Evolutionary conservation across 371 early-diverging fungal species (phyloP).

Genomic region (Mortierella sp.): DNA sequence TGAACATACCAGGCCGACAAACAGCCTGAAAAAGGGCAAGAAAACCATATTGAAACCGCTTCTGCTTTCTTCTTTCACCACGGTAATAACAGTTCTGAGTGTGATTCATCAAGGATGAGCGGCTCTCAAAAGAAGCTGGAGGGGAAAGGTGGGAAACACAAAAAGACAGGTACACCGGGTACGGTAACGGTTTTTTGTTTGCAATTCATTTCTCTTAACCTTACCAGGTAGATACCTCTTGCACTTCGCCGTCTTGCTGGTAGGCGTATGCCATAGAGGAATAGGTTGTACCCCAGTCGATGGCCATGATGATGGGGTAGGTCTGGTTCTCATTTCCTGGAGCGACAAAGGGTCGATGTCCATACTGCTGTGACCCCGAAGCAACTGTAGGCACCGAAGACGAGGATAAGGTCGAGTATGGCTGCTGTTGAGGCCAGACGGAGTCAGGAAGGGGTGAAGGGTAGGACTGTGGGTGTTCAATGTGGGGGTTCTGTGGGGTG

Average conservation of each 20-base stretch:
- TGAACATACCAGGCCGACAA: not conserved
- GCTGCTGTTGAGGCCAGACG: conserved; percentile 14
- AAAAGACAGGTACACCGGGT: not conserved
- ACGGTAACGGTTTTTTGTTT: not conserved
- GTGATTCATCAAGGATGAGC: not conserved
- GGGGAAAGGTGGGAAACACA: not conserved
- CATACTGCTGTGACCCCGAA: conserved; percentile 33
- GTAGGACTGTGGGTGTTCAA: not conserved
- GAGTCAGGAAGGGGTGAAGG: not conserved
- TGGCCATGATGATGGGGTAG: conserved; percentile 51
- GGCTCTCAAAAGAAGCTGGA: not conserved
- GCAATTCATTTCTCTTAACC: not conserved
- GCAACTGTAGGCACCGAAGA: not conserved
- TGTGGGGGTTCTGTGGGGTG: conserved; percentile 3
- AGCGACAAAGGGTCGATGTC: conserved; percentile 32
- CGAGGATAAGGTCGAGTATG: conserved; percentile 1
- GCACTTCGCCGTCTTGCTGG: conserved; percentile 47
- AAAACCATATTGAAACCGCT: not conserved
- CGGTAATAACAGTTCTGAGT: not conserved
- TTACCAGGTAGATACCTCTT: conserved; percentile 44
- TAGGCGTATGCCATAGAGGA: conserved; percentile 45
- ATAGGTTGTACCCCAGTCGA: conserved; percentile 49
- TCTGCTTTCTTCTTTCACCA: not conserved
- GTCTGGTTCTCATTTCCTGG: conserved; percentile 45
- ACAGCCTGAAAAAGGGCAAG: not conserved